Percentiles rank a stretch among this genome's conserved stretches.
These are phyloP conservation scores for Teratosphaeria destructans DNA, from an alignment of 2,329 filamentous ascomycete genomes.

Conservation along the genomic window DNA sequence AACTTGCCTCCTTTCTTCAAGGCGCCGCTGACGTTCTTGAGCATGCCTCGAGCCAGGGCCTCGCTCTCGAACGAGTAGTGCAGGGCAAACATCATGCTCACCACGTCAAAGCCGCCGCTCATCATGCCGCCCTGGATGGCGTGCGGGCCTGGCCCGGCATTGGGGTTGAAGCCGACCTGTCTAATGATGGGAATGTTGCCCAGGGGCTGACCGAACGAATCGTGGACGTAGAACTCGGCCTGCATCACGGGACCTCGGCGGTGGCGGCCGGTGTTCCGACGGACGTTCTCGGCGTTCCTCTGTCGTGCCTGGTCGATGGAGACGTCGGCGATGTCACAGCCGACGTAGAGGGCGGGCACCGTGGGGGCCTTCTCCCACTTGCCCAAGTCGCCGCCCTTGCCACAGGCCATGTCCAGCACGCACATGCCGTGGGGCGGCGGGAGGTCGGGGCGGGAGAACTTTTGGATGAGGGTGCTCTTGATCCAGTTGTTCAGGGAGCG, in stretches of 20 bases:
- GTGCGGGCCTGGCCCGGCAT: conserved; percentile 47
- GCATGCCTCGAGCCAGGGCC: conserved; percentile 79
- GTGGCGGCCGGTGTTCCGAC: conserved; percentile 39
- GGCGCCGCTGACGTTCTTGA: conserved; percentile 80
- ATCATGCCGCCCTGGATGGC: conserved; percentile 56
- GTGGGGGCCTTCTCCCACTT: conserved; percentile 97
- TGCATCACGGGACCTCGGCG: conserved; percentile 43
- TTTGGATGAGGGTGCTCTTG: conserved; percentile 94
- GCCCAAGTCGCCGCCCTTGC: conserved; percentile 87
- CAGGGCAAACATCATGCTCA: conserved; percentile 99
- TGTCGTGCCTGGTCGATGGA: conserved; percentile 85
- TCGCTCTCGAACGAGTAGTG: conserved; percentile 97
- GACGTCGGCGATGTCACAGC: conserved; percentile 83
- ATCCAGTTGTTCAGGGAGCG: conserved; percentile 98
- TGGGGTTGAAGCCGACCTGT: conserved; percentile 77
- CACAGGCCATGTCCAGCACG: conserved; percentile 89
- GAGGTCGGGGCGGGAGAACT: conserved; percentile 55
- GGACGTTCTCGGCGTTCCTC: conserved; percentile 64
- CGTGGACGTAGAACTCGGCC: conserved; percentile 78
- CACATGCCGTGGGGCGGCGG: conserved; percentile 52
- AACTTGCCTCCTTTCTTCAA: conserved; percentile 92
- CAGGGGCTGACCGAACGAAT: conserved; percentile 80
- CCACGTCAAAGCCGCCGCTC: conserved; percentile 79
- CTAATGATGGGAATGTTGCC: conserved; percentile 71
- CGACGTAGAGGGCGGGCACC: conserved; percentile 83